These are phyloP conservation scores for Leccinum proliferum DNA, from an alignment of 1,284 basidiomycete species.

Conservation along the genomic window DNA sequence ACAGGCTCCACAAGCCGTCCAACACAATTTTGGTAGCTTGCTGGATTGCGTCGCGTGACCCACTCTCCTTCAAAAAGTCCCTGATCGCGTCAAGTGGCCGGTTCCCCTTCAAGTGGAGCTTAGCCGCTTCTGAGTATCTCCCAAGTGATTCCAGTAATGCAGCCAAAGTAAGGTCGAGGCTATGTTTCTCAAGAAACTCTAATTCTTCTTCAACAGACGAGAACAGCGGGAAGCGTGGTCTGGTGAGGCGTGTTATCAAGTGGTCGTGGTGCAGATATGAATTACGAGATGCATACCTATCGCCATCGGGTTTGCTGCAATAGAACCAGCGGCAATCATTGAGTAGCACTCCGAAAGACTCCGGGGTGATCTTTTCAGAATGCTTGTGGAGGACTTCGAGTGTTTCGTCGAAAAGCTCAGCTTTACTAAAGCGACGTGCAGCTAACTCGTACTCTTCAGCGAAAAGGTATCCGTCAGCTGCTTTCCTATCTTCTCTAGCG, in stretches of 20 bases:
- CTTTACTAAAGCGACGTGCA: slow-evolving; percentile 43
- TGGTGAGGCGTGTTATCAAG: slow-evolving; percentile 28
- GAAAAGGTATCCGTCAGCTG: slow-evolving; percentile 41
- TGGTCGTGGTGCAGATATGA: neutral
- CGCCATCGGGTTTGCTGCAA: slow-evolving; percentile 32
- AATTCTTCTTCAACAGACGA: slow-evolving; percentile 45
- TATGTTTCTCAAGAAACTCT: slow-evolving; percentile 52
- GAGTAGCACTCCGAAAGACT: slow-evolving; percentile 37
- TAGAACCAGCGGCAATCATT: slow-evolving; percentile 48
- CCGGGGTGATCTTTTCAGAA: slow-evolving; percentile 27
- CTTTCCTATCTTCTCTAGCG: slow-evolving; percentile 35
- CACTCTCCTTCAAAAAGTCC: slow-evolving; percentile 36
- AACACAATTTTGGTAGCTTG: slow-evolving; percentile 28
- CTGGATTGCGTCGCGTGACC: slow-evolving; percentile 24
- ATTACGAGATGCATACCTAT: slow-evolving; percentile 21
- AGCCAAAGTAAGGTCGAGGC: slow-evolving; percentile 46
- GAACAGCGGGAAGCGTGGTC: slow-evolving; percentile 46
- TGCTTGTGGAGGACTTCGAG: slow-evolving; percentile 40
- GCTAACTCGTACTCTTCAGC: slow-evolving; percentile 43
- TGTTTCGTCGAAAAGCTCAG: slow-evolving; percentile 49
- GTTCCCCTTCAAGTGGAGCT: slow-evolving; percentile 49
- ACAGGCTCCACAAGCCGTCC: slow-evolving; percentile 20
- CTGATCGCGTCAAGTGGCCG: slow-evolving; percentile 44
- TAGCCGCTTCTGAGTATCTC: slow-evolving; percentile 47
- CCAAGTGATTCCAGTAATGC: slow-evolving; percentile 43